Evolutionary conservation across 2,329 filamentous ascomycete genomes (phyloP).

Genomic region (Xenoacremonium recifei): DNA sequence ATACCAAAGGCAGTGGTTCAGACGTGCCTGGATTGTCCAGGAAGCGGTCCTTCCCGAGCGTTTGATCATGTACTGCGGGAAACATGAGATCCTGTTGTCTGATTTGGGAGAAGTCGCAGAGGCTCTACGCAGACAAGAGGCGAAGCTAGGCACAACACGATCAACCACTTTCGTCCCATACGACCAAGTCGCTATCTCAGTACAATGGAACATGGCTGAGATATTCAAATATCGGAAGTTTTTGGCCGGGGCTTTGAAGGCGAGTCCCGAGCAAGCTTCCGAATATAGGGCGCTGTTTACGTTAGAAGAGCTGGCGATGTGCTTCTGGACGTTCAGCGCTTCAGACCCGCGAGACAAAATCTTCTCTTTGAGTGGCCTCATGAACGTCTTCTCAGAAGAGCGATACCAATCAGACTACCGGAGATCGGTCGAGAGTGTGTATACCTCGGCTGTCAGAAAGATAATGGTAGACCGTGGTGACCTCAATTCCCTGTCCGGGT

Average conservation of each 20-base stretch:
- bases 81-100: slow-evolving; percentile 11
- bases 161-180: slow-evolving; percentile 15
- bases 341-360: slow-evolving; percentile 25
- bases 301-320: slow-evolving; percentile 13
- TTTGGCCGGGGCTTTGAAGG: slow-evolving; percentile 4
- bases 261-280: slow-evolving; percentile 2
- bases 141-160: slow-evolving; percentile 10
- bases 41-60: slow-evolving; percentile 22
- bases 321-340: slow-evolving; percentile 24
- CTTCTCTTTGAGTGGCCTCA: slow-evolving; percentile 22
- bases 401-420: slow-evolving; percentile 18
- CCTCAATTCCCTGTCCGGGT: slow-evolving; percentile 14
- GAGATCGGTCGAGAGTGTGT: slow-evolving; percentile 17
- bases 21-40: slow-evolving; percentile 27
- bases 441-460: slow-evolving; percentile 17
- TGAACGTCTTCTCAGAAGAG: slow-evolving; percentile 17
- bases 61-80: slow-evolving; percentile 24
- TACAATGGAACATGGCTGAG: slow-evolving; percentile 26
- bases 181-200: slow-evolving; percentile 17
- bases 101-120: slow-evolving; percentile 17
- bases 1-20: slow-evolving; percentile 27
- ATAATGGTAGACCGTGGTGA: slow-evolving; percentile 16
- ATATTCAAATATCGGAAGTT: slow-evolving; percentile 19
- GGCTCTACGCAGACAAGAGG: slow-evolving; percentile 16
- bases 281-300: slow-evolving; percentile 11